A percentile compares a stretch with the other conserved stretches of the same genome.
Conservation (phyloP, 176 grass and related monocot genomes). For the Thinopyrum elongatum region DNA sequence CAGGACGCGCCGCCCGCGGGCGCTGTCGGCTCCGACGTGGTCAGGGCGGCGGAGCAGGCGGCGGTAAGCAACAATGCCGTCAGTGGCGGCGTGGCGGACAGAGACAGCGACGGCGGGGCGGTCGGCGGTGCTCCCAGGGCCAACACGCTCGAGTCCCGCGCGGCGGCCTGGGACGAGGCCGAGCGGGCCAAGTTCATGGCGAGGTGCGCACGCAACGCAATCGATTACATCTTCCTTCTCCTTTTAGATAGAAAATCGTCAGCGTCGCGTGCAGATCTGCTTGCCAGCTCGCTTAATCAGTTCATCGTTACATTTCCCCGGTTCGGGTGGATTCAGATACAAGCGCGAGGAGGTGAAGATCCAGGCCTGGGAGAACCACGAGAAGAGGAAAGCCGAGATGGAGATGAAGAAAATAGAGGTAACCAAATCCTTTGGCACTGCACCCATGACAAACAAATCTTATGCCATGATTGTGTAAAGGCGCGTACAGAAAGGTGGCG, state of each 20-base stretch:
- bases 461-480: neutral
- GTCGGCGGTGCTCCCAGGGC: neutral
- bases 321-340: constrained; percentile 41
- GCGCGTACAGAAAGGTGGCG: neutral
- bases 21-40: neutral
- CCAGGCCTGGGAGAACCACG: constrained; percentile 96
- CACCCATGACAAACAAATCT: too few relatives aligned
- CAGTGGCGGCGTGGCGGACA: constrained; percentile 12
- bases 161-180: constrained; percentile 79
- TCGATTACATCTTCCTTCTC: neutral
- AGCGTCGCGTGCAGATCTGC: neutral
- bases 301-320: neutral
- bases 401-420: constrained; percentile 91
- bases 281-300: neutral
- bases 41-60: neutral
- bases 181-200: constrained; percentile 85
- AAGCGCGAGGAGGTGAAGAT: constrained; percentile 90
- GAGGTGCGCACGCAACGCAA: constrained; percentile 31
- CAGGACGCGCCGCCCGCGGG: constrained; percentile 19
- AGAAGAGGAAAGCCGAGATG: constrained; percentile 78
- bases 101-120: neutral
- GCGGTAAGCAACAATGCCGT: neutral
- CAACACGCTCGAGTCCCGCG: constrained; percentile 62
- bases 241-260: neutral
- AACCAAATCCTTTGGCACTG: neutral